Evolutionary conservation across 2,329 filamentous ascomycete species (phyloP), one percentile per base, ranked within the genome.

Genomic region (Trichoderma sp.): DNA sequence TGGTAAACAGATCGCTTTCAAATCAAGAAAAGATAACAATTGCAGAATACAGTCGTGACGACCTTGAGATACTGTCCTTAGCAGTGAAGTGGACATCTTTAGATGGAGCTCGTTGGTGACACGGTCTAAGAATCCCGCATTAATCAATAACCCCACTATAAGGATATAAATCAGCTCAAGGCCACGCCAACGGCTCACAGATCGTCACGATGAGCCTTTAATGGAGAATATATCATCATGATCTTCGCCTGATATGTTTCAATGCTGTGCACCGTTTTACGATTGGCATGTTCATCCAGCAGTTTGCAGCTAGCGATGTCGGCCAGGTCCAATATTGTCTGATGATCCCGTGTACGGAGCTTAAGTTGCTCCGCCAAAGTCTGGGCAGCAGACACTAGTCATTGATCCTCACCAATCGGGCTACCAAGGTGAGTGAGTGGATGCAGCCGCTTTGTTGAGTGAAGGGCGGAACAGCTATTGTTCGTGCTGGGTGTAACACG

Each of bases 71-170:
- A 7, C 17, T 30, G 57, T 34, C 39, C 17, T 62, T 6, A 26
- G 39, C 23, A 53, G 6, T 36, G n/a, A 34, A 32, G 53, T 59
- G 65, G 65, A 68, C 57, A 50, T 59, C 2, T 8, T 61, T 23
- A 8, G 39, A 64, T 50, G 61, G 39, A 64, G 61, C 61, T 64
- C 3, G 23, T 50, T 64, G 39, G 30, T 6, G 23, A 43, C 64
- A 58, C 17, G 23, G 50, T 20, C 9, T 11, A 23, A 20, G 26
- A 0, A 34, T 20, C n/a, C 68, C 70, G 70, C 65, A 57, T 74
- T 72, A 65, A 34, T 74, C 72, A 70, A 77, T 76, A 76, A 70
- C 75, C 69, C 66, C 73, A 62, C 13, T 77, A 76, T 6, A n/a
- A 71, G 73, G 74, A 76, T 74, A 53, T 17, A 57, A 12, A 50